These are phyloP conservation scores for Endocalyx cinctus DNA, from an alignment of 2,329 filamentous ascomycete species.

Conservation along the genomic window DNA sequence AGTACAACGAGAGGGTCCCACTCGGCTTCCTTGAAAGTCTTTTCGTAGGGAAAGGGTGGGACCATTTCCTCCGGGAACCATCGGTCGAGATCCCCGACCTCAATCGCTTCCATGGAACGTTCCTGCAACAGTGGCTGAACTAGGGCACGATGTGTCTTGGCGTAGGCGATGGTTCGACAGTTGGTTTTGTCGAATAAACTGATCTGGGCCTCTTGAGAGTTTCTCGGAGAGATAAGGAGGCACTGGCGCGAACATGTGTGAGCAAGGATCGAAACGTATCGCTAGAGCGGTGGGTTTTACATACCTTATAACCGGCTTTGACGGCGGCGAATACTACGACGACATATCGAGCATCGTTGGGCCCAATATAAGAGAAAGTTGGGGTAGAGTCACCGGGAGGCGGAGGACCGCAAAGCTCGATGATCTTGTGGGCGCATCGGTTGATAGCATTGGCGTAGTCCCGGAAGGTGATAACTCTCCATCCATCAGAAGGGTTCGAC, in stretches of 20 bases:
- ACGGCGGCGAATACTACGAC: conserved; percentile 18
- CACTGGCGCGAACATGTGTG: conserved; percentile 19
- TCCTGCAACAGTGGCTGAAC: conserved; percentile 34
- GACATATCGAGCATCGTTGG: conserved; percentile 27
- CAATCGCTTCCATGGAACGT: conserved; percentile 33
- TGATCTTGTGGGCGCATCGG: conserved; percentile 31
- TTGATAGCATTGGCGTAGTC: conserved; percentile 37
- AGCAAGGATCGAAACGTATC: not conserved
- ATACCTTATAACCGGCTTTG: conserved; percentile 30
- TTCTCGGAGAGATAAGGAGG: conserved; percentile 41
- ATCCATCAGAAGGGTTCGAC: conserved; percentile 34
- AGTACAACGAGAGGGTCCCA: conserved; percentile 37
- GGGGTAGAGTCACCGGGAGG: conserved; percentile 22
- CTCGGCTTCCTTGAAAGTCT: conserved; percentile 36
- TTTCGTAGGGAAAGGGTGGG: conserved; percentile 33
- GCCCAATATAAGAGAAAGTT: conserved; percentile 42
- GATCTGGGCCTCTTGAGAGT: conserved; percentile 39
- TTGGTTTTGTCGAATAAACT: conserved; percentile 39
- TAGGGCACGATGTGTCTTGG: conserved; percentile 22
- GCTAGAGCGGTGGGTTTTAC: not conserved
- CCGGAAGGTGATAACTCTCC: conserved; percentile 32
- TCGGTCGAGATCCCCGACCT: conserved; percentile 25
- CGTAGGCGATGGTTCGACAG: conserved; percentile 35
- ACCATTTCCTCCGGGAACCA: conserved; percentile 34
- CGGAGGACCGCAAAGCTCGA: conserved; percentile 22